These are phyloP conservation scores for Mortierella hygrophila DNA, from an alignment of 192 early-diverging fungal species.

Conservation along the genomic window DNA sequence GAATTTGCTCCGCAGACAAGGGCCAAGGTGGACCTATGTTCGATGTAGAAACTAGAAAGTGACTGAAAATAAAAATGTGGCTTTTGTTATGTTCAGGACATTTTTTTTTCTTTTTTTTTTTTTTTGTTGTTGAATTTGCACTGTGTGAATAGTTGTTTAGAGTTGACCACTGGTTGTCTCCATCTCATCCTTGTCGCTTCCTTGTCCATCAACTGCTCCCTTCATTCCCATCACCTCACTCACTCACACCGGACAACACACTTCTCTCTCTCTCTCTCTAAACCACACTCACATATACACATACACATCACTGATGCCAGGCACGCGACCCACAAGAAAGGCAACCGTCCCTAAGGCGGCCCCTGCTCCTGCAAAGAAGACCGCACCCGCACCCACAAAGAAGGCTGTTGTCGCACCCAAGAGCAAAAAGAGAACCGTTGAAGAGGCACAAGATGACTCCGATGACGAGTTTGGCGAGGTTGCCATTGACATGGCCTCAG, in stretches of 20 bases:
- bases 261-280: background rate
- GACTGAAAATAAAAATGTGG: conserved; percentile 11
- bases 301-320: conserved; percentile 27
- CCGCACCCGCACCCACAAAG: conserved; percentile 23
- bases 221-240: background rate
- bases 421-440: conserved; percentile 47
- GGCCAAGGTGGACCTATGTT: too few species aligned
- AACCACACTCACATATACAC: background rate
- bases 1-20: too few species aligned
- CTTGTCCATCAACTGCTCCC: background rate
- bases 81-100: conserved; percentile 24
- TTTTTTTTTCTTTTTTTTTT: conserved; percentile 27
- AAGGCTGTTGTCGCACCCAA: conserved; percentile 29
- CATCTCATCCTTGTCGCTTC: background rate
- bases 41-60: background rate
- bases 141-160: background rate
- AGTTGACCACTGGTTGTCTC: conserved; percentile 3
- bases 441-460: conserved; percentile 37
- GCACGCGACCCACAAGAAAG: conserved; percentile 35
- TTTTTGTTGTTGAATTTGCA: conserved; percentile 11
- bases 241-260: background rate
- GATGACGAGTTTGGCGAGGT: conserved; percentile 66
- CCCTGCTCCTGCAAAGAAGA: conserved; percentile 9
- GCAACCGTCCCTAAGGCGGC: conserved; percentile 8
- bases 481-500: conserved; percentile 64